Percentiles rank a stretch among this genome's conserved stretches.
These are phyloP conservation scores for Geum urbanum DNA, from an alignment of 306 rosid species.

Conservation along the genomic window DNA sequence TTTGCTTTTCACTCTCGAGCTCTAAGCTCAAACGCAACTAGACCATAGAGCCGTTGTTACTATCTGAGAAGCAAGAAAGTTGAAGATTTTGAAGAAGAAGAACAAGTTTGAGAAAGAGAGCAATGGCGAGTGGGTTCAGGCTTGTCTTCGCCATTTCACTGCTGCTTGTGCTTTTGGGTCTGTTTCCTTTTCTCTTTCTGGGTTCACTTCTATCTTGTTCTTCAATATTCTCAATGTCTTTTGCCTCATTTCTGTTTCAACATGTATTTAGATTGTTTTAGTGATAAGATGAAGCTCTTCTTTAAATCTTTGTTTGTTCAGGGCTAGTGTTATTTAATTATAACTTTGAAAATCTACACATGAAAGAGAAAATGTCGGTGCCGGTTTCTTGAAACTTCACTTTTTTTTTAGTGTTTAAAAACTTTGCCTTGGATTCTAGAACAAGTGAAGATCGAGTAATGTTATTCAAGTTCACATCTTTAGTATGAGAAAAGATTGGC, in stretches of 20 bases:
- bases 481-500: not conserved
- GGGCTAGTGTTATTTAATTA: not conserved
- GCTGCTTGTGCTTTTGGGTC: constrained; percentile 63
- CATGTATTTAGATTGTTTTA: not conserved
- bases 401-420: not conserved
- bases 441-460: not conserved
- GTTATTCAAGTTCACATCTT: not conserved
- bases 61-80: constrained; percentile 19
- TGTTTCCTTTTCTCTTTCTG: constrained; percentile 25
- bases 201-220: constrained; percentile 8
- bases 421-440: not conserved
- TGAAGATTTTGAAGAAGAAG: constrained; percentile 3
- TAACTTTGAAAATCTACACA: not conserved
- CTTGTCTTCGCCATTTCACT: constrained; percentile 44
- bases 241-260: not conserved
- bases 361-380: constrained; percentile 37
- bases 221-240: not conserved
- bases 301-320: constrained; percentile 20
- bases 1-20: constrained; percentile 23
- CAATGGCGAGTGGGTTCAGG: constrained; percentile 44
- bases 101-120: constrained; percentile 15
- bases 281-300: not conserved
- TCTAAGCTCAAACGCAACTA: constrained; percentile 1
- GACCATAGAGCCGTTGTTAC: constrained; percentile 50
- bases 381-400: not conserved